phyloP scores from a whole-genome alignment of 2,329 filamentous ascomycete species.

The Xylaria hypoxylon region DNA sequence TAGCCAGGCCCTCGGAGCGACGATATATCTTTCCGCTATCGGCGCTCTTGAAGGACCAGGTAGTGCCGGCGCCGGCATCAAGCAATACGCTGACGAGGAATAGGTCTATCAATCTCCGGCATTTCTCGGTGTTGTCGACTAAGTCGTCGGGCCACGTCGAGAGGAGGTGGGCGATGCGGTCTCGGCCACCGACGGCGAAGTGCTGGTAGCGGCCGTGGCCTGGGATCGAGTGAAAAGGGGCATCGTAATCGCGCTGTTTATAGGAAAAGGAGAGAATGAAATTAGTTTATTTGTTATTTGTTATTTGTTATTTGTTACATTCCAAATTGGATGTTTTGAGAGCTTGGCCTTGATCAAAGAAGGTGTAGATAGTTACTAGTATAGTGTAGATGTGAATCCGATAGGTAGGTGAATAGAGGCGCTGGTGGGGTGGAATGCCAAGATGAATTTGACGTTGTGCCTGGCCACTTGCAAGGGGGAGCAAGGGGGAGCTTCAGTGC shows the following conservation, averaged over 20 bases:
- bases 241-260: constrained; percentile 51
- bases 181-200: constrained; percentile 67
- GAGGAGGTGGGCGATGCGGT: constrained; percentile 55
- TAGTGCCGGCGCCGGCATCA: constrained; percentile 88
- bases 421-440: constrained; percentile 19
- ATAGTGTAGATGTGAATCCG: too few species aligned
- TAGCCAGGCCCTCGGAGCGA: constrained; percentile 73
- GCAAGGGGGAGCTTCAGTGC: constrained; percentile 14
- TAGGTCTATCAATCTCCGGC: constrained; percentile 67
- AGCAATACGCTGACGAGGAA: constrained; percentile 82
- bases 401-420: not conserved
- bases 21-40: constrained; percentile 86
- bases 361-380: not conserved
- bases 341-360: not conserved
- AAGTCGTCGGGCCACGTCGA: constrained; percentile 47
- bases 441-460: constrained; percentile 11
- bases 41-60: constrained; percentile 92
- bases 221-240: constrained; percentile 58
- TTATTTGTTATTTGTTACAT: not conserved
- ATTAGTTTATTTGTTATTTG: not conserved
- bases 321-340: not conserved
- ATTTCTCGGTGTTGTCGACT: constrained; percentile 54
- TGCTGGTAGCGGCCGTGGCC: constrained; percentile 72
- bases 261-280: constrained; percentile 39
- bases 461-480: constrained; percentile 6